Base-by-base conservation (phyloP, 129 eudicot species). In the Flaveria brownii region DNA sequence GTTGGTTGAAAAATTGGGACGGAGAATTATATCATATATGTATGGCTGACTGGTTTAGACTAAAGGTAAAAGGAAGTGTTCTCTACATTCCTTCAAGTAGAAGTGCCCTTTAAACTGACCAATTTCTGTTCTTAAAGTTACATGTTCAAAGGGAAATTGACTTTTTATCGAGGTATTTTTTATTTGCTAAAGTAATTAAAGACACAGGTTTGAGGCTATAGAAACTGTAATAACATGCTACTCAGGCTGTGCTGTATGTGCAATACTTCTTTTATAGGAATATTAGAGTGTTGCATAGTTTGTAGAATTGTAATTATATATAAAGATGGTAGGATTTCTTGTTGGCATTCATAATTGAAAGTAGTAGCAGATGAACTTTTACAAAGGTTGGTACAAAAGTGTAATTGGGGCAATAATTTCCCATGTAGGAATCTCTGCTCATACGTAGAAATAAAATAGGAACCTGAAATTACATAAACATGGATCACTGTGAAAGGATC, bases 301-400 rank as follows among this genome's bases (percentile, higher is more conserved):
- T 28, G 45, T 30, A 14, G 43, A 14, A 5, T 60, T 23, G 41
- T 10, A 26, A 61, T 3, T 61, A 23, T 59, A 17, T 1, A 23
- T 59, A 25, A 61, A 61, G n/a, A 61, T 1, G 67, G 6, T 51
- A 20, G 28, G 56, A 39, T 3, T 45, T 77, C 65, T 51, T 14
- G 36, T 54, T 49, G 80, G 52, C 42, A 50, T 23, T 28, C 12
- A n/a, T 39, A 47, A 7, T 28, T 59, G 36, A 11, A 75, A 20
- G 70, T n/a, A 62, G 22, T 73, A 72, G 78, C 52, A 46, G 71
- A 18, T 13, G 23, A 18, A 16, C n/a, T 42, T 56, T 55, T 50
- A 50, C 55, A 17, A 17, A 55, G 20, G 25, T 26, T 23, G n/a
- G 25, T 23, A 23, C 36, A 23, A 23, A 59, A n/a, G 26, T 2